Evolutionary conservation across 179 eudicot genomes (phyloP), one percentile per base, ranked within the genome.

Genomic region (Patellifolia procumbens): DNA sequence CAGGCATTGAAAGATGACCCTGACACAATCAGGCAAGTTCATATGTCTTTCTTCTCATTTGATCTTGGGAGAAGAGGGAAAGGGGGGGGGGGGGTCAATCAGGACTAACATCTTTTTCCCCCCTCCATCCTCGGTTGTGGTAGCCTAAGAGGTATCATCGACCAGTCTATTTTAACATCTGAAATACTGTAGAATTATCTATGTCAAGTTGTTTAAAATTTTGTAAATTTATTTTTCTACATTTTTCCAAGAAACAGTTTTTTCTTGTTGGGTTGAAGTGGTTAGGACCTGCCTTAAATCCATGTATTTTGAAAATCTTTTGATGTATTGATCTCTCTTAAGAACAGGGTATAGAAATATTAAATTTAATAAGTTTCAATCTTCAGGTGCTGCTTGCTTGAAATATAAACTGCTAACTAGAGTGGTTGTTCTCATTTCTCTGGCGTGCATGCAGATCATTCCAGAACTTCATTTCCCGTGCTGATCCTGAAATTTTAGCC

Each of bases 401-500:
- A 45, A 73, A 45, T 61, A 46, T 31, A 32, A 67, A 39, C 5
- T 46, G 29, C 51, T 13, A 48, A 59, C 31, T 60, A 58, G 56
- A 26, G 39, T 53, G 73, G 17, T 72, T 20, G 72, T 28, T 74
- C 32, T 76, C 48, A 66, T 6, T 69, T 55, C 78, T 37, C 80
- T 72, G 72, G 56, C 31, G n/a, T 68, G 45, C 42, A 58, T 78
- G 74, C 84, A 94, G 98, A 81, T 88, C 98, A 49, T 95, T 93
- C 82, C 97, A 91, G 78, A 89, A 88, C 79, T 91, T 93, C 77
- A 83, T 95, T 35, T 87, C 95, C 68, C 83, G 67, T 17, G 82
- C 91, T 35, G 91, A 95, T 86, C 96, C 98, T 63, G 95, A 95
- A 71, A 85, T 92, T 58, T 82, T 91, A 62, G 85, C 97, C 78